Evolutionary conservation across 176 grass and related monocot species (phyloP), one percentile per base, ranked within the genome.

Genomic region (Oryza longistaminata): DNA sequence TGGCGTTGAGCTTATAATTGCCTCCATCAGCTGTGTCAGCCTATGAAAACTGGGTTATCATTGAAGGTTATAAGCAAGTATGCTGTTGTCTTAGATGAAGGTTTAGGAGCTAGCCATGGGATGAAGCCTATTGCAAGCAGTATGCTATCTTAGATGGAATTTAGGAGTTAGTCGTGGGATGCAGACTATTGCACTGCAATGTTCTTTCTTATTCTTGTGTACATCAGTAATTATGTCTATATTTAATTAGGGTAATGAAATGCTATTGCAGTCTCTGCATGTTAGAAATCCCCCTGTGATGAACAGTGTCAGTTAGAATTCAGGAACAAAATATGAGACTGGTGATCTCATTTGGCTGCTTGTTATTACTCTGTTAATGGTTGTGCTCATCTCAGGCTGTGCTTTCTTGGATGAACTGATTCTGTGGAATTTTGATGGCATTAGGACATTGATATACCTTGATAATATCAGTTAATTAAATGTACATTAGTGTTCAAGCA

Each of bases 1-100:
- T 88, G 93, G 87, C 82, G 75, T 83, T 95, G 78, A 94, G 65
- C 39, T 19, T 43, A 58, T 60, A 17, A 33, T 58, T 16, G 35
- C 73, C 3, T 16, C 29, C 35, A 42, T 71, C 21, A 42, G 50
- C 61, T 73, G 9, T 73, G 33, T 48, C 62, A 19, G 7, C 58
- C 58, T 62, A 62, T 24, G n/a, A 26, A 21, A 79, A 64, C 14
- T 66, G 13, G 55, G 21, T 74, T 33, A 58, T 17, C 24, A 16
- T 6, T 29, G n/a, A 75, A 71, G 45, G 53, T 76, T 74, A 68
- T 12, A 5, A 24, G 58, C 21, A 24, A 24, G 58, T 24, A 62
- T 62, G 58, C 24, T 62, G 58, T 11, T 62, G 58, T 24, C n/a
- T 62, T 62, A 60, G 58, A 62, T 31, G n/a, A 75, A 71, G 45